Base-by-base conservation (phyloP, 2,329 filamentous ascomycete genomes). In the Talaromyces albobiverticillius region DNA sequence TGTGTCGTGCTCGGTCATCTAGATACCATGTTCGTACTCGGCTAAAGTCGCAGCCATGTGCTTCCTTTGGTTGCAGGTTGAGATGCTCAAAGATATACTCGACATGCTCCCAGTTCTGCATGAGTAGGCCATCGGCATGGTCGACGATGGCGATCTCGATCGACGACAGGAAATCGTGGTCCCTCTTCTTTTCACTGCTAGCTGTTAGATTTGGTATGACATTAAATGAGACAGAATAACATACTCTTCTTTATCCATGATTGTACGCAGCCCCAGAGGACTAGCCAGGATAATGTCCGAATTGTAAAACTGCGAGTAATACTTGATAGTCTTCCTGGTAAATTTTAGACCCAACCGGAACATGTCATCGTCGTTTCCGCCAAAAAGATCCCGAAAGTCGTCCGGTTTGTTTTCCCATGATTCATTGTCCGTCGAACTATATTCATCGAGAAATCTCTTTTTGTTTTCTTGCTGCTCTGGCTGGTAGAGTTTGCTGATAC, bases 61-160 rank as follows among this genome's bases (percentile, higher is more conserved):
- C 83, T 63, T 95, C 89, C 65, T 87, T 90, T 34, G 94, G 93
- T 64, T 95, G 90, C 20, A 88, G 79, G 69, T 99, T 99, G 58
- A 99, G 82, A 69, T 96, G 90, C 59, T 90, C 85, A 66, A 97
- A 92, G 63, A 96, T 88, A 68, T 89, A 89, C 69, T 95, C 89
- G 57, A 96, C 83, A 67, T 99, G 93, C 65, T 96, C 91, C 92
- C 93, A 97, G 70, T 96, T 97, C 71, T 99, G 94, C 91, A 96
- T 96, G 8, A 95, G 82, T 40, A 96, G 82, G 0, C 91, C 91
- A 71, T 97, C 92, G 11, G 90, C 88, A 72, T 97, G 92, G 69
- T 99, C 94, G 57, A 96, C 80, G 45, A 97, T 80, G 29, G 94
- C 85, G 49, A 99, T 73, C 72, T 99, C 94, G 63, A 99, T 89